Base-by-base conservation (phyloP, 257 asterid genomes). In the Leonotis leonurus region DNA sequence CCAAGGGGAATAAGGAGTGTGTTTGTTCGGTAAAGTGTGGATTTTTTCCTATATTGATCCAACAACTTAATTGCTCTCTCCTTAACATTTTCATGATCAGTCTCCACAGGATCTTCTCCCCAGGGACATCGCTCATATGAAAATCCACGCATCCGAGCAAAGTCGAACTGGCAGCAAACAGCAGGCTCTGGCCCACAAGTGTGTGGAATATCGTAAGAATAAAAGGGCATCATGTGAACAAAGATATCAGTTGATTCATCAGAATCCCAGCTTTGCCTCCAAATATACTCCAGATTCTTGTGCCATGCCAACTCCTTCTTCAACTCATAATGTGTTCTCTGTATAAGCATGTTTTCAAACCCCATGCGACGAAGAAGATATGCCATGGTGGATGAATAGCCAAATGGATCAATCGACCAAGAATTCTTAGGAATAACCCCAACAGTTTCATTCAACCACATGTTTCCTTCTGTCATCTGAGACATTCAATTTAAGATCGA, bases 171-270 rank as follows among this genome's bases (percentile, higher is more conserved):
- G 77, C 99, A 93, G 73, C 99, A 93, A 72, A 87, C 70, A 60
- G 99, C 97, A 37, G 99, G 97, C 81, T 93, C 99, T 1, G 99
- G 97, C 70, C 99, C 99, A 70, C 99, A 93, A n/a, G 99, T 93
- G 68, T 93, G 99, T 27, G 99, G 99, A 65, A 93, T 77, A 73
- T 93, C 97, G 64, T 93, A 93, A 45, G 97, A 87, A 81, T 89
- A 89, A 75, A 93, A 93, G 16, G 99, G 99, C 97, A 93, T 93
- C 99, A 89, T 93, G 86, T 93, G 99, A 67, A 89, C 99, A 75
- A 93, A 93, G 40, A 93, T 89, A 78, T 93, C 99, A 52, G 99
- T 93, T 63, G 95, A 77, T 79, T 93, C 99, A 32, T 82, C 95
- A 29, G 89, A 71, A 78, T 93, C 99, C 99, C 97, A 93, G 78